phyloP scores from a whole-genome alignment of 371 early-diverging fungal genomes.

The Syncephalastrum sp. region DNA sequence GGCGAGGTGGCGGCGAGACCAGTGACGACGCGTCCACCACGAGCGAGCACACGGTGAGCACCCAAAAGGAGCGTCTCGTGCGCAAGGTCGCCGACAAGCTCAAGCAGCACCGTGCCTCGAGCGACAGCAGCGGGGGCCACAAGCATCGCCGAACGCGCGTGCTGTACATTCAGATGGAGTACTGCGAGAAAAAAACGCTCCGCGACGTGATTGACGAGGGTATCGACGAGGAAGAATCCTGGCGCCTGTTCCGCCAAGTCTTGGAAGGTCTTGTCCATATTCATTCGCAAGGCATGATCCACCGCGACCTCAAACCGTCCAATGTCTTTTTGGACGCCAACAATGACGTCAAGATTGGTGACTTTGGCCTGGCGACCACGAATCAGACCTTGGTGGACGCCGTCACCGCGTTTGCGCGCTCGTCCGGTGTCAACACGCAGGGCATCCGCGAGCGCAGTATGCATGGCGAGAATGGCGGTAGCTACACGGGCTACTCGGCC shows the following conservation, averaged over 20 bases:
- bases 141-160: slow-evolving; percentile 47
- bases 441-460: neutral
- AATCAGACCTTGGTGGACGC: slow-evolving; percentile 59
- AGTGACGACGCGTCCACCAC: slow-evolving; percentile 9
- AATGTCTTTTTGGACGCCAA: slow-evolving; percentile 92
- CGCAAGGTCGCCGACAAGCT: slow-evolving; percentile 13
- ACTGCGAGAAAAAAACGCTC: slow-evolving; percentile 92
- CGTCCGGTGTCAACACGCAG: slow-evolving; percentile 1
- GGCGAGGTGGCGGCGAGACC: slow-evolving; percentile 21
- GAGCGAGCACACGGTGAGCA: slow-evolving; percentile 7
- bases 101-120: slow-evolving; percentile 13
- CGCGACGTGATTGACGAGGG: slow-evolving; percentile 85
- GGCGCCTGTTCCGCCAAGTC: slow-evolving; percentile 78
- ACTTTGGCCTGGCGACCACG: slow-evolving; percentile 95
- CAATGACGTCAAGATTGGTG: slow-evolving; percentile 93
- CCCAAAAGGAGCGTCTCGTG: slow-evolving; percentile 3
- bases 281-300: slow-evolving; percentile 89
- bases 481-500: slow-evolving; percentile 47
- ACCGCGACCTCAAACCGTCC: slow-evolving; percentile 97
- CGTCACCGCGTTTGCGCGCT: slow-evolving; percentile 20
- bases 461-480: slow-evolving; percentile 17
- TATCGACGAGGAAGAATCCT: slow-evolving; percentile 66
- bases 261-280: slow-evolving; percentile 87
- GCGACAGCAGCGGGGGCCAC: slow-evolving; percentile 18
- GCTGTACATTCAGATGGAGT: slow-evolving; percentile 97